Evolutionary conservation across 768 basidiomycete species (phyloP).

Genomic region (Glaciozyma martinii): DNA sequence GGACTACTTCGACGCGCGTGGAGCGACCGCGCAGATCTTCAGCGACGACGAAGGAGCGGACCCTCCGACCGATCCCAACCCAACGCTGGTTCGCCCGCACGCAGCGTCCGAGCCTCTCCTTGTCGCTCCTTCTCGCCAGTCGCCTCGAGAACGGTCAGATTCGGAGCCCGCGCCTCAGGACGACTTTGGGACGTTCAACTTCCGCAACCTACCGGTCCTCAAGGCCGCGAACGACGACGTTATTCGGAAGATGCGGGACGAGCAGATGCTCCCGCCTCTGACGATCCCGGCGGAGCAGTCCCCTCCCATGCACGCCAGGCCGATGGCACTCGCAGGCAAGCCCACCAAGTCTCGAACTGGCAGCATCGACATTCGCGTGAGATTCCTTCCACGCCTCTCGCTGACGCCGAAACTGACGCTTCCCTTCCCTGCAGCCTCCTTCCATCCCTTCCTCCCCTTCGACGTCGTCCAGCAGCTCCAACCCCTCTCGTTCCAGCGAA

Average conservation of each 20-base stretch:
- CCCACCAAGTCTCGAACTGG: slow-evolving; percentile 7
- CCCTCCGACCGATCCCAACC: slow-evolving; percentile 23
- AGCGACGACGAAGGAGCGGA: slow-evolving; percentile 49
- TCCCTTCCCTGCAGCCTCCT: slow-evolving; percentile 4
- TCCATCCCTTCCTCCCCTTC: slow-evolving; percentile 19
- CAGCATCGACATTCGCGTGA: slow-evolving; percentile 16
- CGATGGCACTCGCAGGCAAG: slow-evolving; percentile 10
- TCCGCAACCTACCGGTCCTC: slow-evolving; percentile 89
- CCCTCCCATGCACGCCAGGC: slow-evolving; percentile 28
- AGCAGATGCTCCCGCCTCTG: slow-evolving; percentile 60
- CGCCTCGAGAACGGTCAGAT: slow-evolving; percentile 16
- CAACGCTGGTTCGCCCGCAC: slow-evolving; percentile 42
- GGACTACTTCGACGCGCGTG: slow-evolving; percentile 98
- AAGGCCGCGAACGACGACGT: slow-evolving; percentile 99
- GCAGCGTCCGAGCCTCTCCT: slow-evolving; percentile 37
- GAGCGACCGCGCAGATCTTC: slow-evolving; percentile 74
- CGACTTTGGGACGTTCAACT: slow-evolving; percentile 96
- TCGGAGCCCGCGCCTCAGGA: slow-evolving; percentile 38
- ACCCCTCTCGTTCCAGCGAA: slow-evolving; percentile 34
- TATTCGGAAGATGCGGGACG: slow-evolving; percentile 87
- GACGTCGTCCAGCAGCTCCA: slow-evolving; percentile 15
- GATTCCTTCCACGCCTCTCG: neutral
- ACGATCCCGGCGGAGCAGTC: slow-evolving; percentile 3
- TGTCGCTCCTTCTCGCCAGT: slow-evolving; percentile 31
- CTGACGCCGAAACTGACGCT: neutral